Percentiles rank a stretch among this genome's conserved stretches.
Evolutionary conservation across 352 stramenopile species (phyloP).

Genomic region (Phytophthora fragariaefolia): DNA sequence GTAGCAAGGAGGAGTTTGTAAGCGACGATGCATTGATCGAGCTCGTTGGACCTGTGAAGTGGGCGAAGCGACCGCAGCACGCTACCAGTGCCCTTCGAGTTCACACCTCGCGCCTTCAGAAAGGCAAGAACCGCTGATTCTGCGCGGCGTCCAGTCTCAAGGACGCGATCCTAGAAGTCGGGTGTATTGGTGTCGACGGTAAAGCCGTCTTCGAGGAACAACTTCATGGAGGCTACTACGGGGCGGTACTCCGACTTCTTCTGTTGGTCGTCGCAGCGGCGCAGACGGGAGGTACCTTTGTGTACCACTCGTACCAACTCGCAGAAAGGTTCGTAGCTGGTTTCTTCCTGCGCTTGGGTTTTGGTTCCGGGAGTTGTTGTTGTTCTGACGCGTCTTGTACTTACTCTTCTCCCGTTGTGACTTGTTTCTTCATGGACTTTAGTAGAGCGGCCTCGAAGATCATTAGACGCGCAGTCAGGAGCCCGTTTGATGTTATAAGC

Average conservation of each 20-base stretch:
- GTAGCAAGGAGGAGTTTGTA: neutral
- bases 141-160: neutral
- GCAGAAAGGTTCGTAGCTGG: conserved; percentile 15
- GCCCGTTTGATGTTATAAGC: too few species aligned
- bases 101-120: neutral
- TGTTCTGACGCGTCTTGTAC: conserved; percentile 5
- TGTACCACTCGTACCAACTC: conserved; percentile 27
- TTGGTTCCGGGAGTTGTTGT: too few species aligned
- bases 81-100: neutral
- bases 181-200: neutral
- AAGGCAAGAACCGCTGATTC: conserved; percentile 2
- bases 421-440: too few species aligned
- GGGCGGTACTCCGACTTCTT: conserved; percentile 30
- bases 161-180: conserved; percentile 15
- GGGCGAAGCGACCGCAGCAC: neutral
- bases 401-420: conserved; percentile 6
- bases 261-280: conserved; percentile 9
- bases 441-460: too few species aligned
- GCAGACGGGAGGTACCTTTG: neutral
- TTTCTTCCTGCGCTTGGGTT: conserved; percentile 18
- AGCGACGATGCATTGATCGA: neutral
- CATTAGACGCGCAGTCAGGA: too few species aligned
- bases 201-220: conserved; percentile 19
- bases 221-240: conserved; percentile 33
- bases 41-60: neutral